Base-by-base conservation (phyloP, 768 basidiomycete species). In the Leccinum disarticulatum region DNA sequence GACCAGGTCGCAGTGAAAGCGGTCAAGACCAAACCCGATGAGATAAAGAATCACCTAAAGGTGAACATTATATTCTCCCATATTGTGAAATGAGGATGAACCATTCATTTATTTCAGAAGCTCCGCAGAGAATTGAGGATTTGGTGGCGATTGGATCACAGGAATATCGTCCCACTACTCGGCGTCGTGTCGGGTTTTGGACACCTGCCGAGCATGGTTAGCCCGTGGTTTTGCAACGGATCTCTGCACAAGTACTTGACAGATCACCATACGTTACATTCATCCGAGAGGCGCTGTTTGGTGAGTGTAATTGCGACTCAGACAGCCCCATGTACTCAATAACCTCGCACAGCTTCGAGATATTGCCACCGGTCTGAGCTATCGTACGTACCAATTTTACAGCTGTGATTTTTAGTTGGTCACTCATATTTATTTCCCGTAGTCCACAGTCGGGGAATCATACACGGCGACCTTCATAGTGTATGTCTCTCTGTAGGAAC, bases 381-480 rank as follows among this genome's bases (percentile, higher is more conserved):
- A 72, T 56, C 64, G 70, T 72, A 47, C 17, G 72, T 59, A 15
- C 9, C 22, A 49, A 48, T 17, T 31, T 27, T 8, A 54, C 19
- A 11, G 7, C 4, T 14, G 7, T 36, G 30, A 14, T 28, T 28
- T 28, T 28, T 0, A 33, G 1, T 19, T 22, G 9, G 48, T 10
- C 17, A 14, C 11, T 48, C n/a, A 50, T 59, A 1, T 61, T 28
- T 10, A 15, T 4, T 3, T 2, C 3, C 11, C 48, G n/a, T 43
- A 72, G 73, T 72, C 7, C 71, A 74, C n/a, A 35, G 27, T 30
- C 25, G 61, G 9, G 49, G 11, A 6, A 51, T 77, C 14, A 52
- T 74, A 2, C 77, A 78, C 54, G 75, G 74, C 9, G 76, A 79
- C 57, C 64, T 78, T 11, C 73, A 77, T 52, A 76, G 74, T 1